phyloP scores from a whole-genome alignment of 177 flowering plant genomes.

The Vitis hybrid region DNA sequence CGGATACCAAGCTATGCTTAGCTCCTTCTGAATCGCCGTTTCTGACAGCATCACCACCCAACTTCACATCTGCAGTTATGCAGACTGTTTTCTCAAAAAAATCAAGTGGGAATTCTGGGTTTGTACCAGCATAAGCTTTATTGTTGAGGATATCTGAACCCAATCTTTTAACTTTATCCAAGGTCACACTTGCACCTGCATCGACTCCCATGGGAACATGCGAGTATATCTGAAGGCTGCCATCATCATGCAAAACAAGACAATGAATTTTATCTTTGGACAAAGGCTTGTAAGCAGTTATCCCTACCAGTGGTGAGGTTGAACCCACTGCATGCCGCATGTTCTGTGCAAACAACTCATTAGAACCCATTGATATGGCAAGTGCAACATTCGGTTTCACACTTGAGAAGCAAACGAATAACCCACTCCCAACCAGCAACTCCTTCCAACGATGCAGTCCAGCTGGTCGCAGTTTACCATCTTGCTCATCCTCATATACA shows the following conservation, averaged over 20 bases:
- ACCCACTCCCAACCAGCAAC: slow-evolving; percentile 75
- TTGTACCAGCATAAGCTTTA: slow-evolving; percentile 69
- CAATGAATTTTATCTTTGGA: slow-evolving; percentile 87
- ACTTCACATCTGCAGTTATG: slow-evolving; percentile 88
- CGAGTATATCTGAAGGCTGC: slow-evolving; percentile 93
- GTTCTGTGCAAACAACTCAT: slow-evolving; percentile 71
- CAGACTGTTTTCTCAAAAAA: slow-evolving; percentile 96
- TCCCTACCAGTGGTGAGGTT: slow-evolving; percentile 78
- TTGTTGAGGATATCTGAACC: slow-evolving; percentile 80
- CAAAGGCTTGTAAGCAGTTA: slow-evolving; percentile 87
- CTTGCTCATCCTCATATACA: slow-evolving; percentile 75
- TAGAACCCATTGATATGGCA: slow-evolving; percentile 53
- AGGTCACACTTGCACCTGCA: slow-evolving; percentile 38
- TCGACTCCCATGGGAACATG: slow-evolving; percentile 66
- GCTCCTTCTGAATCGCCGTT: slow-evolving; percentile 93
- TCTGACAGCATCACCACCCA: slow-evolving; percentile 89
- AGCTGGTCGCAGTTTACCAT: slow-evolving; percentile 65
- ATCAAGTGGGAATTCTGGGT: slow-evolving; percentile 95
- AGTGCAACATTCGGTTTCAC: slow-evolving; percentile 70
- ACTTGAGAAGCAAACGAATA: slow-evolving; percentile 84
- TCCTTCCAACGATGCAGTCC: slow-evolving; percentile 95
- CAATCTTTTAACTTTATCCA: slow-evolving; percentile 81
- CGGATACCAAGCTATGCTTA: slow-evolving; percentile 84
- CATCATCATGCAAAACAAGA: slow-evolving; percentile 95
- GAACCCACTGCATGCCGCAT: slow-evolving; percentile 75